phyloP scores from a whole-genome alignment of 176 grass and related monocot genomes.

The bread wheat (Triticum aestivum) region IWGSC_CS_RefSeq_v2.1 NC_057809.1:513882949-513883448 shows the following conservation, averaged over 20 bases:
- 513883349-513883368: constrained; percentile 28
- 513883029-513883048: neutral
- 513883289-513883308: constrained; percentile 24
- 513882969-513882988: neutral
- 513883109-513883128: constrained; percentile 34
- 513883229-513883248: constrained; percentile 13
- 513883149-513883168: constrained; percentile 6
- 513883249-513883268: constrained; percentile 29
- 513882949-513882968: constrained; percentile 14
- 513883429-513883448: constrained; percentile 45
- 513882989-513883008: constrained; percentile 19
- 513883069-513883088: constrained; percentile 23
- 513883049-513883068: constrained; percentile 21
- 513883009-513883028: constrained; percentile 29
- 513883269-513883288: constrained; percentile 24
- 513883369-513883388: constrained; percentile 29
- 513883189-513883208: neutral
- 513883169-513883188: constrained; percentile 11
- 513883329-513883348: constrained; percentile 14
- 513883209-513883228: constrained; percentile 21
- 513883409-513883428: constrained; percentile 34
- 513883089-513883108: constrained; percentile 31
- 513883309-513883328: constrained; percentile 30
- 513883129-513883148: constrained; percentile 17
- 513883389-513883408: constrained; percentile 26